A percentile compares a stretch with the other conserved stretches of the same genome.
These are phyloP conservation scores for Dendrothele bispora DNA, from an alignment of 768 basidiomycete species.

Conservation along the genomic window DNA sequence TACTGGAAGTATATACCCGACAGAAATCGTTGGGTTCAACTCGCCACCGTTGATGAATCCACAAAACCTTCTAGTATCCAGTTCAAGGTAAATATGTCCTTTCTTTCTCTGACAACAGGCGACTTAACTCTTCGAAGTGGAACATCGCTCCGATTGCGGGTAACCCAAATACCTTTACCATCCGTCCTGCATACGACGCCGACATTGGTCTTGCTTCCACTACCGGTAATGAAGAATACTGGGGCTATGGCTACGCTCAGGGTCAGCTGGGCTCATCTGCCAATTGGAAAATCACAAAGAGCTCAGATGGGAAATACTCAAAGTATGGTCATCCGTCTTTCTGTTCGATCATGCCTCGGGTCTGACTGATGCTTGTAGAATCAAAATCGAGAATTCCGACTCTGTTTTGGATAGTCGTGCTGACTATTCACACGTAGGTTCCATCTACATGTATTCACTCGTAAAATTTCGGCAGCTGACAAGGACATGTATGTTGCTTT, in stretches of 20 bases:
- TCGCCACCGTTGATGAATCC: not conserved
- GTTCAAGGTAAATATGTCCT: not conserved
- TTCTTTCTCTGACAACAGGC: not conserved
- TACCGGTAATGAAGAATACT: not conserved
- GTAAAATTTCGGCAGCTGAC: not conserved
- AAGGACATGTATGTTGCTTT: not conserved
- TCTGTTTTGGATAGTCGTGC: not conserved
- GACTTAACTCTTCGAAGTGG: not conserved
- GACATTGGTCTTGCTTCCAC: not conserved
- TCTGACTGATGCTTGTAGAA: not conserved
- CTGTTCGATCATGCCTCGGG: not conserved
- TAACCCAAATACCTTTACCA: not conserved
- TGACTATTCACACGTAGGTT: not conserved
- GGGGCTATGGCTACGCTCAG: not conserved
- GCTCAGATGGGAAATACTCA: not conserved
- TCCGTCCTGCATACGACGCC: not conserved
- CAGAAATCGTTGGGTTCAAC: not conserved
- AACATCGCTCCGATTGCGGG: not conserved
- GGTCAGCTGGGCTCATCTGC: not conserved
- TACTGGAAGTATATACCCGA: not conserved
- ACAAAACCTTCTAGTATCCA: too few species aligned
- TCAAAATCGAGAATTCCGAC: not conserved
- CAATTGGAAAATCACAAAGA: not conserved
- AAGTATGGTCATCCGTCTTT: not conserved
- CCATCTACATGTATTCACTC: not conserved